Evolutionary conservation across 2,329 filamentous ascomycete species (phyloP).

Genomic region (Colletotrichum phormii): DNA sequence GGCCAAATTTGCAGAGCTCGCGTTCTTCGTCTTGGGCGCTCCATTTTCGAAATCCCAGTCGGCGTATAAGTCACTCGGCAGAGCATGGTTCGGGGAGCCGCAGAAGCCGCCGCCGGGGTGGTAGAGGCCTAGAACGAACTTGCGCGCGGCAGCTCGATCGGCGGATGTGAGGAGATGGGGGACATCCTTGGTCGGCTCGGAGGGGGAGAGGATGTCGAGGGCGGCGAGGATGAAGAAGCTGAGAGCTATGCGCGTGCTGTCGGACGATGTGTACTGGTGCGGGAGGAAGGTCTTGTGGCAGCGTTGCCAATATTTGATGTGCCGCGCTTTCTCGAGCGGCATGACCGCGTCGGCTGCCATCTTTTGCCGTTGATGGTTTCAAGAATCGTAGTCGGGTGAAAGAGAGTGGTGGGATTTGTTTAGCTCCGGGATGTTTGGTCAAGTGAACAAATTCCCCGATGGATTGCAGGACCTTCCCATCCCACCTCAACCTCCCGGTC

Average conservation of each 20-base stretch:
- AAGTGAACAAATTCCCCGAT: background rate
- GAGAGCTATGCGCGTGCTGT: constrained; percentile 90
- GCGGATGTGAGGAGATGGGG: constrained; percentile 60
- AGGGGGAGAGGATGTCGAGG: constrained; percentile 79
- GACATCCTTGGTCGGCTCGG: constrained; percentile 50
- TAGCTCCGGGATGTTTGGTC: background rate
- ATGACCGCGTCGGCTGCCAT: constrained; percentile 42
- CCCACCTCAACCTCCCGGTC: background rate
- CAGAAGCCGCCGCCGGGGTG: constrained; percentile 90
- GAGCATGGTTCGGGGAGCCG: constrained; percentile 78
- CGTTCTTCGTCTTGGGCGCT: constrained; percentile 40
- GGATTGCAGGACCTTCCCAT: constrained; percentile 6
- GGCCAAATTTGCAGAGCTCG: constrained; percentile 76
- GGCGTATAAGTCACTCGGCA: constrained; percentile 47
- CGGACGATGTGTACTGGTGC: constrained; percentile 84
- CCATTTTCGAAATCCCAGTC: constrained; percentile 38
- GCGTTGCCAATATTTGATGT: constrained; percentile 93
- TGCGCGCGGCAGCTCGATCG: constrained; percentile 60
- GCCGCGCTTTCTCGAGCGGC: constrained; percentile 70
- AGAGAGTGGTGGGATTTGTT: background rate
- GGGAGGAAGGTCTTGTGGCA: constrained; percentile 87
- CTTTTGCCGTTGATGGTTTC: background rate
- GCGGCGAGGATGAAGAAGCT: constrained; percentile 91
- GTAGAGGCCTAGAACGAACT: constrained; percentile 90
- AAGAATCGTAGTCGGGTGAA: background rate